Evolutionary conservation across 140 eudicot species (phyloP).

Genomic region (Cichorium intybus): DNA sequence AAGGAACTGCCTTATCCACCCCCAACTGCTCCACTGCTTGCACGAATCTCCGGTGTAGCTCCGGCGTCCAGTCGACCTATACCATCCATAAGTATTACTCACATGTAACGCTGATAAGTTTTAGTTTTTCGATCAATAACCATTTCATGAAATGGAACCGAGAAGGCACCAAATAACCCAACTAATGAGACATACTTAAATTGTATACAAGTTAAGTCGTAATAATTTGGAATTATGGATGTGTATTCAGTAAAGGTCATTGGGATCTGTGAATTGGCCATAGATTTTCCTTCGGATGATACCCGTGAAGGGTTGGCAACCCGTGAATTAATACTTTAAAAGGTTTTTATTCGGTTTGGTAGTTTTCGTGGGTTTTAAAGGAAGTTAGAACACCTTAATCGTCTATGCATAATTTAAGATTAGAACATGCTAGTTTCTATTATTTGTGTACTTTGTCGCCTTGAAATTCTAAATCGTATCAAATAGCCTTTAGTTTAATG

Average conservation of each 20-base stretch:
- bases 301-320: conserved; percentile 19
- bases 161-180: background rate
- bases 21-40: conserved; percentile 89
- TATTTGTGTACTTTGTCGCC: background rate
- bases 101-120: background rate
- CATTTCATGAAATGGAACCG: background rate
- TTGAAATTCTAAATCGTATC: conserved; percentile 11
- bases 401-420: background rate
- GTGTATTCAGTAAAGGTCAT: background rate
- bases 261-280: conserved; percentile 5
- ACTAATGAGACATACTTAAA: background rate
- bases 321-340: conserved; percentile 17
- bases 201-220: background rate
- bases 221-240: background rate
- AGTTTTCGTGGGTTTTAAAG: background rate
- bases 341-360: background rate
- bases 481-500: background rate
- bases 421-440: background rate
- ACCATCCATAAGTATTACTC: background rate
- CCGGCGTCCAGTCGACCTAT: conserved; percentile 91
- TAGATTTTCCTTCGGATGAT: conserved; percentile 10
- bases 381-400: background rate
- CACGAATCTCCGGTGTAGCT: conserved; percentile 70
- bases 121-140: background rate
- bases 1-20: conserved; percentile 85